These are phyloP conservation scores for Solanum dulcamara DNA, from an alignment of 257 asterid genomes.

Conservation along the genomic window DNA sequence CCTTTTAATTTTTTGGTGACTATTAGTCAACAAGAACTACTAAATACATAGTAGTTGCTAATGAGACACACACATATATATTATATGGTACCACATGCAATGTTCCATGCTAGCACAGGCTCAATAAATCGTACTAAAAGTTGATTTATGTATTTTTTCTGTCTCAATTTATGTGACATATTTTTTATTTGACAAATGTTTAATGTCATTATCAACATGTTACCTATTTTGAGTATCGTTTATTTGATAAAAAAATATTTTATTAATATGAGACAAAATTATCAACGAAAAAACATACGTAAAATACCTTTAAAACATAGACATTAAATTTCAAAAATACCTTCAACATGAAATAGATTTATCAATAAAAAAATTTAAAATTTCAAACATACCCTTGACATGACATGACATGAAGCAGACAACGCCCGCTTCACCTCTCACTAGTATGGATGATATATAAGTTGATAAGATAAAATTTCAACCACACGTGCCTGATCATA, in stretches of 20 bases:
- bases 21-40: too few species aligned
- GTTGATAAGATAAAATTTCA: not conserved
- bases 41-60: not conserved
- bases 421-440: not conserved
- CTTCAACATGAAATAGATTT: too few species aligned
- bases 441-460: not conserved
- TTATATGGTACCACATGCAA: not conserved
- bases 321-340: too few species aligned
- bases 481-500: not conserved
- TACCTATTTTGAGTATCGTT: not conserved
- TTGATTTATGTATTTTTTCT: not conserved
- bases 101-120: not conserved
- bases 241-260: not conserved
- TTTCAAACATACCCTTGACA: not conserved
- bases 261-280: too few species aligned
- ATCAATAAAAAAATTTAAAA: too few species aligned
- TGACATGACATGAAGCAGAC: not conserved
- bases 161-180: accelerated
- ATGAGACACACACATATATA: not conserved
- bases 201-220: too few species aligned
- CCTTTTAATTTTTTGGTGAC: not conserved
- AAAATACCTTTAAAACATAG: not conserved
- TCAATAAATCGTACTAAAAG: not conserved
- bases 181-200: not conserved
- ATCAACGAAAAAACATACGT: accelerated